Base-by-base conservation (phyloP, 164 flowering plant genomes). In the Stephania cephalantha region DNA sequence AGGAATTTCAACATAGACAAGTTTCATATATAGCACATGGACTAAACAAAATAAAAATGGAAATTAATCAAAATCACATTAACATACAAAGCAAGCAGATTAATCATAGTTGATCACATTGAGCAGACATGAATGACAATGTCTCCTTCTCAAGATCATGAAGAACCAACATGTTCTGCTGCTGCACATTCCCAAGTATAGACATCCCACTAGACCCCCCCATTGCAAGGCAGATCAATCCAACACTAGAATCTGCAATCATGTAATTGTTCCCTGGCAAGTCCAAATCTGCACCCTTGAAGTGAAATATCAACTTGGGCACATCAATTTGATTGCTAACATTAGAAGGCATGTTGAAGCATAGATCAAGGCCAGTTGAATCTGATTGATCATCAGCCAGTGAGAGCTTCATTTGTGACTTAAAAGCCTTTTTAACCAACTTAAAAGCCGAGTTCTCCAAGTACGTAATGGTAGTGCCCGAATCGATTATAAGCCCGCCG, bases 401-500 rank as follows among this genome's bases (percentile, higher is more conserved):
- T 0, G 82, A n/a, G 44, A 91, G 87, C 6, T 85, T 79, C 12
- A 76, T 82, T 66, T 87, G 89, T 5, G 87, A 82, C 11, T 71
- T 75, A 81, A 95, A 91, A 73, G 85, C 96, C n/a, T 85, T 83
- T 75, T 79, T 86, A 2, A 93, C 72, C 2, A 55, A 7, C 13
- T 82, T 83, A 52, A 86, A 93, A 1, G 82, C 95, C 7, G 61
- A 75, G 4, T 82, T 70, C 68, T 90, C 92, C 7, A 95, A 20
- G 70, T 88, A 90, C 0, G 97, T 90, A 29, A 95, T 83, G 9
- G 97, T 91, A 1, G 99, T 93, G 35, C 99, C 99, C 0, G 98
- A 93, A 69, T 95, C 99, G 2, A 95, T 89, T 71, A 95, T 91
- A 46, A 93, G 4, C 25, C 99, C 99, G 6, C 98, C 97, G 9